Percentiles rank a stretch among this genome's conserved stretches.
Conservation (phyloP, 768 basidiomycete species). For the Phaeotremella skinneri region DNA sequence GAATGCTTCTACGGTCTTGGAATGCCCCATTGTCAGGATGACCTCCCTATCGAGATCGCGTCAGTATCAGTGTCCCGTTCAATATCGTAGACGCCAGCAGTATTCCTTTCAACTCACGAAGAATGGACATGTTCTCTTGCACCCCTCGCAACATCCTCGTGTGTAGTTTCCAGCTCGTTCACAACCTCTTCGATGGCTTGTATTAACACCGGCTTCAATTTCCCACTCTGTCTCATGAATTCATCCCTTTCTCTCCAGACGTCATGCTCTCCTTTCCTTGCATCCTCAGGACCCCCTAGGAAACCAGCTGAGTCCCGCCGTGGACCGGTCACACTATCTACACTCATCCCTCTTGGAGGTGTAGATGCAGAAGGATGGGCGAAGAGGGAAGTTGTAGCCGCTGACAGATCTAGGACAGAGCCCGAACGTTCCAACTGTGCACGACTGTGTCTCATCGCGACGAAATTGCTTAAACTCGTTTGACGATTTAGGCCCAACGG, state of each 20-base stretch:
- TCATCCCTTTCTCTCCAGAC: conserved; percentile 38
- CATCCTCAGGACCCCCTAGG: neutral
- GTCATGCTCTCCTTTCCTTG: neutral
- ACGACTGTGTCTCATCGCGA: conserved; percentile 48
- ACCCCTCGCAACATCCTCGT: conserved; percentile 89
- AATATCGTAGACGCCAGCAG: too few species aligned
- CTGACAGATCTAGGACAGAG: conserved; percentile 27
- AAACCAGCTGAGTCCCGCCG: neutral
- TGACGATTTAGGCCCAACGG: conserved; percentile 13
- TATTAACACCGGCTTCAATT: conserved; percentile 86
- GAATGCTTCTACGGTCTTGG: conserved; percentile 89
- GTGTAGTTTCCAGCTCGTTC: conserved; percentile 92
- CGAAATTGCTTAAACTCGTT: conserved; percentile 45
- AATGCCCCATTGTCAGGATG: conserved; percentile 89
- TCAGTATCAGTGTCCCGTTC: conserved; percentile 2
- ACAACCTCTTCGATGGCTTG: conserved; percentile 95
- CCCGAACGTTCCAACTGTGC: conserved; percentile 47
- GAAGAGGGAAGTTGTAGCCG: conserved; percentile 23
- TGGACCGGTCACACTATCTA: neutral
- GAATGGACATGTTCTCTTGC: conserved; percentile 96
- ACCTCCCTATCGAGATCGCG: conserved; percentile 66
- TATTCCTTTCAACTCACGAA: conserved; percentile 79
- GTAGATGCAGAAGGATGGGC: conserved; percentile 12
- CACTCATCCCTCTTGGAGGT: neutral
- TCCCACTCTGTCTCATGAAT: conserved; percentile 46